phyloP scores from a whole-genome alignment of 2,329 filamentous ascomycete species.

The Xenoacremonium recifei region DNA sequence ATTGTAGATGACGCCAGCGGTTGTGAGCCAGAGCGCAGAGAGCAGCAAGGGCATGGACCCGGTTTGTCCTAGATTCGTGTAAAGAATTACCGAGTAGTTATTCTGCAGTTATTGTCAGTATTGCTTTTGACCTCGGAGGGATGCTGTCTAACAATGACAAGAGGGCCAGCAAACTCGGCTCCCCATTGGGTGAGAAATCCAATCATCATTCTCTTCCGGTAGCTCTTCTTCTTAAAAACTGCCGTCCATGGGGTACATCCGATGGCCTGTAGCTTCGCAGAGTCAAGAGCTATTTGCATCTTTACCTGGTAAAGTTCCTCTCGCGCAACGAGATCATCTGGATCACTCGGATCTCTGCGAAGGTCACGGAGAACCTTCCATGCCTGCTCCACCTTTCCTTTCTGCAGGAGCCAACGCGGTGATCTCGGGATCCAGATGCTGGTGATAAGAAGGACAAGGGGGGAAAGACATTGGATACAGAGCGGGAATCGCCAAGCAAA shows the following conservation, averaged over 20 bases:
- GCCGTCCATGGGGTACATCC: slow-evolving; percentile 43
- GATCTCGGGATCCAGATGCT: slow-evolving; percentile 38
- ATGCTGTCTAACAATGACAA: no score
- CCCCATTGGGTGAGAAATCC: slow-evolving; percentile 53
- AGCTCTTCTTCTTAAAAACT: slow-evolving; percentile 44
- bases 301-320: slow-evolving; percentile 47
- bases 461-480: slow-evolving; percentile 39
- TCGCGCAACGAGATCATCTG: slow-evolving; percentile 38
- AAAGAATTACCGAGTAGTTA: slow-evolving; percentile 38
- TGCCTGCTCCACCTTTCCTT: slow-evolving; percentile 44
- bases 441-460: slow-evolving; percentile 34
- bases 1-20: slow-evolving; percentile 48
- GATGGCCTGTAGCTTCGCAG: slow-evolving; percentile 36
- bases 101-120: slow-evolving; percentile 40
- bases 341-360: slow-evolving; percentile 23
- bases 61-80: slow-evolving; percentile 37
- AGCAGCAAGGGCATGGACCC: slow-evolving; percentile 39
- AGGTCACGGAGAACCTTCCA: slow-evolving; percentile 40
- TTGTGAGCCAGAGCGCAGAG: slow-evolving; percentile 40
- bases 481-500: slow-evolving; percentile 44
- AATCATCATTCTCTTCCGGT: slow-evolving; percentile 50
- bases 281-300: slow-evolving; percentile 43
- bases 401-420: slow-evolving; percentile 48
- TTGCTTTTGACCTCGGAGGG: no score
- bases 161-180: slow-evolving; percentile 50